A percentile compares a stretch with the other conserved stretches of the same genome.
phyloP scores from a whole-genome alignment of 805 yeast genomes.

The Maudiozyma turicensis region DNA sequence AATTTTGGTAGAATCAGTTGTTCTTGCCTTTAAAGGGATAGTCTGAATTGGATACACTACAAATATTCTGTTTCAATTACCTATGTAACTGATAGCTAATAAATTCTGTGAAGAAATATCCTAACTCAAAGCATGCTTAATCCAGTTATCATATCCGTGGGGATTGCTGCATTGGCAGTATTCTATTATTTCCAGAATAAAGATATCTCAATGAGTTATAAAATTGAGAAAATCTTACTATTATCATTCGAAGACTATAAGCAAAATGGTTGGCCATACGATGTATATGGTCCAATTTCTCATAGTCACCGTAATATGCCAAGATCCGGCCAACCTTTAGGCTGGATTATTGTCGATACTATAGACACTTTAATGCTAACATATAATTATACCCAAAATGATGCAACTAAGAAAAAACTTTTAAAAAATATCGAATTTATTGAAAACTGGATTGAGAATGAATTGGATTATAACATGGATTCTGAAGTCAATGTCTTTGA shows the following conservation, averaged over 20 bases:
- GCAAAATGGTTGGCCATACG: conserved; percentile 74
- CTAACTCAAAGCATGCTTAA: background rate
- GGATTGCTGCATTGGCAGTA: conserved; percentile 5
- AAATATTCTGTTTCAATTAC: too few species aligned
- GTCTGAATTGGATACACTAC: too few species aligned
- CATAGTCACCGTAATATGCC: conserved; percentile 66
- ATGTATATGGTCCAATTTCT: conserved; percentile 62
- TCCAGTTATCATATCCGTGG: conserved; percentile 2
- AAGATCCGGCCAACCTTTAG: conserved; percentile 52
- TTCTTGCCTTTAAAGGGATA: too few species aligned
- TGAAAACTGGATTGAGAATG: conserved; percentile 63
- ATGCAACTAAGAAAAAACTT: conserved; percentile 16
- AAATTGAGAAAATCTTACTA: conserved; percentile 58
- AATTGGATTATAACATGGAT: conserved; percentile 61
- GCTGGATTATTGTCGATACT: conserved; percentile 89
- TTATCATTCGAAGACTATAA: conserved; percentile 69
- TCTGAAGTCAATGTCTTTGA: conserved; percentile 77
- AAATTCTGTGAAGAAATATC: background rate
- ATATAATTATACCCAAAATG: conserved; percentile 37
- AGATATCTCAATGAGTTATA: conserved; percentile 8
- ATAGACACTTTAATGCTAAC: conserved; percentile 74
- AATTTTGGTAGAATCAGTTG: too few species aligned
- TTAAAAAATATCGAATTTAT: conserved; percentile 55
- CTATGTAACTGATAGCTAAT: too few species aligned
- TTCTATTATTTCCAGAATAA: conserved; percentile 4